Base-by-base conservation (phyloP, 352 stramenopile genomes). In the Phytophthora melonis region DNA sequence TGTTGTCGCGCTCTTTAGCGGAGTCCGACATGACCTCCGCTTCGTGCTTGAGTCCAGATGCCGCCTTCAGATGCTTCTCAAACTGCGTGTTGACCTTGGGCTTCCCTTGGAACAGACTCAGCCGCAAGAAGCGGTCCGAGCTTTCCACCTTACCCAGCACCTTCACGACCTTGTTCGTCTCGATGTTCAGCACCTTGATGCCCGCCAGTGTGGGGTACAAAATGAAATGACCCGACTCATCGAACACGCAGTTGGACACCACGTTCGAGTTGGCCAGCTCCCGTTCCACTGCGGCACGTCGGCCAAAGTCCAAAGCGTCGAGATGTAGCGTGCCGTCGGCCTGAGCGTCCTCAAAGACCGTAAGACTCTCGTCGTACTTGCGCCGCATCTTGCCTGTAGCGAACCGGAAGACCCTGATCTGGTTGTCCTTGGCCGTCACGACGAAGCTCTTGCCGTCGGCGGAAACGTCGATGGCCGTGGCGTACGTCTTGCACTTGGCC, bases 71-170 rank as follows among this genome's bases (percentile, higher is more conserved):
- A 30, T 94, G 84, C 30, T 92, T 93, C 66, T 98, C 89, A 58
- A 99, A 92, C 86, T 99, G 98, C 39, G 95, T 96, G 77, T 99
- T 97, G 32, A 99, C 85, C 60, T 98, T 98, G 1, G 97, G 93
- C 66, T 98, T 95, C 6, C 94, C 97, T 49, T 99, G 93, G 77
- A 98, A 99, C 19, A 99, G 73, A 68, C 82, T 93, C 32, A 99
- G 63, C 16, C 86, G 82, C 10, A 99, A 54, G 75, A 99, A 99
- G 1, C 98, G 93, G 63, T 99, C 93, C 25, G 93, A 97, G 54
- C 92, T 98, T 84, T 99, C 98, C 8, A 95, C 90, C 62, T 97
- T 97, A 11, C 98, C 98, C 11, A 99, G 82, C 25, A 99, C 92
- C 39, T 86, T 83, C 1, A 95, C 84, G 7, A 99, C 78, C 53